Evolutionary conservation across 192 early-diverging fungal genomes (phyloP), one percentile per base, ranked within the genome.

Genomic region (Backusella tuberculispora): DNA sequence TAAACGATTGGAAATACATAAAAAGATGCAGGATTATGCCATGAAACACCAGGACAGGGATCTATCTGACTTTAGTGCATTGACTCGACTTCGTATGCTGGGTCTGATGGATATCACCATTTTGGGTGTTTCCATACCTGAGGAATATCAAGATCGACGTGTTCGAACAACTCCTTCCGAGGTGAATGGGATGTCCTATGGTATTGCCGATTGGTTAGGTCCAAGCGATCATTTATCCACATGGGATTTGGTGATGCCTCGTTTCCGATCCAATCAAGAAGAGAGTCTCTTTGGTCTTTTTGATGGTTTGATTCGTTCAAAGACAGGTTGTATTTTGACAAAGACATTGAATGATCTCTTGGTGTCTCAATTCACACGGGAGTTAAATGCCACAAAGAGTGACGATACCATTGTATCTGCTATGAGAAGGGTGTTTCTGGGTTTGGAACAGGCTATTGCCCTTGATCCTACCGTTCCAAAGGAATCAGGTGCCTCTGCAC

Each of bases 51-150:
- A 77, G 8, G 80, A 83, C 12, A 78, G 78, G 76, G 91, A 91
- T 76, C 87, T 85, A 42, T 91, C 91, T 44, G 90, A 89, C 77
- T 97, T 97, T 77, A 89, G 89, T 74, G 88, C 89, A 63, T 83
- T 97, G 38, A 90, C 86, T 4, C 87, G 88, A 40, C 83, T 97
- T 48, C 92, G 94, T 15, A 88, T 95, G 43, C 83, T 97, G 42
- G 96, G 96, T 12, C 79, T 97, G 29, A 89, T 96, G 91, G 94
- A 97, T 74, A 92, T 97, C n/a, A 97, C 96, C 0, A 90, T 93
- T 74, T 81, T 95, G 74, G 87, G 89, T 5, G 82, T 91, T 1
- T 88, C 91, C 6, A 83, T 91, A n/a, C 96, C 96, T 0, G 96
- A 96, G 45, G 94, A 97, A 70, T 90, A 88, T 67, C 83, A 88